Evolutionary conservation across 2,329 filamentous ascomycete genomes (phyloP).

Genomic region (Hypomyces perniciosus): DNA sequence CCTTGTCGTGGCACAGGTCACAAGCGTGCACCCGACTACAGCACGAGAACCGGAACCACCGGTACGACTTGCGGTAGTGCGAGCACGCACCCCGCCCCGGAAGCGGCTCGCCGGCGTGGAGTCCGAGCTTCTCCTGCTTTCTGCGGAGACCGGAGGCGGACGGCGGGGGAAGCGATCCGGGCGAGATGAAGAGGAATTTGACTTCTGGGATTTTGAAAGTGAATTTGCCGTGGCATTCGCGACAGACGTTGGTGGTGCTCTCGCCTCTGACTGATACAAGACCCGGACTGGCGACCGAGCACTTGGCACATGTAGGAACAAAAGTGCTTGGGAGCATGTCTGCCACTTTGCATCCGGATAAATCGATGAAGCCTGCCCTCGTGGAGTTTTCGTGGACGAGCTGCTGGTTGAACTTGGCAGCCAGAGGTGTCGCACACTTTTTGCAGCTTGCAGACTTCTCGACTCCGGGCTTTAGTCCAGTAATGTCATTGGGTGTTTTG

Average conservation of each 20-base stretch:
- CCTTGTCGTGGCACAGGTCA: conserved; percentile 69
- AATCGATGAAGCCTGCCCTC: conserved; percentile 73
- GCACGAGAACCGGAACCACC: conserved; percentile 62
- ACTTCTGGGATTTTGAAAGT: conserved; percentile 72
- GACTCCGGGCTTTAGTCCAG: conserved; percentile 52
- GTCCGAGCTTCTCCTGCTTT: conserved; percentile 48
- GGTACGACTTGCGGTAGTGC: conserved; percentile 54
- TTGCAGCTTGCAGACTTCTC: conserved; percentile 50
- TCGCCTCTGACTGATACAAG: conserved; percentile 70
- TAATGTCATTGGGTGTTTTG: conserved; percentile 65
- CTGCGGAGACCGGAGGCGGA: conserved; percentile 37
- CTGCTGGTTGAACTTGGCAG: conserved; percentile 56
- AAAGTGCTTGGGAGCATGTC: conserved; percentile 78
- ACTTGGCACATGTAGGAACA: conserved; percentile 69
- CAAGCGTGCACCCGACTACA: conserved; percentile 55
- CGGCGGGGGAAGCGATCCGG: conserved; percentile 38
- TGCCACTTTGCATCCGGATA: conserved; percentile 65
- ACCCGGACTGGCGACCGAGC: conserved; percentile 64
- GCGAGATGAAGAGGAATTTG: conserved; percentile 67
- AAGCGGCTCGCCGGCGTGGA: conserved; percentile 51
- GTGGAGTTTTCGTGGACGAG: conserved; percentile 67
- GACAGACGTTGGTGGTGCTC: conserved; percentile 66
- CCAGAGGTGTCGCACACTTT: conserved; percentile 51
- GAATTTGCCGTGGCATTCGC: conserved; percentile 74
- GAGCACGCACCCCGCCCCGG: conserved; percentile 47